Base-by-base conservation (phyloP, 371 early-diverging fungal genomes). In the Mucor indicus region DNA sequence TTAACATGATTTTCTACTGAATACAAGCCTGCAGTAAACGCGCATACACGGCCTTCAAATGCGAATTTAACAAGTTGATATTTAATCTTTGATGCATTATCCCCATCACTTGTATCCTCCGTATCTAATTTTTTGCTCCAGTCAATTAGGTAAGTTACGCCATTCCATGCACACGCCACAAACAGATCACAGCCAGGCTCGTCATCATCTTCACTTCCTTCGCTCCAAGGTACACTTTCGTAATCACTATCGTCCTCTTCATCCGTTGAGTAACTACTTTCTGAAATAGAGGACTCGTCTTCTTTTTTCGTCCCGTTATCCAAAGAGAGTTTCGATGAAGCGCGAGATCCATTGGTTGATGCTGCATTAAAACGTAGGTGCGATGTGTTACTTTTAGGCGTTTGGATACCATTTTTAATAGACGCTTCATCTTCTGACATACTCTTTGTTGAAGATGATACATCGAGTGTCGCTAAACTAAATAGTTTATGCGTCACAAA, bases 141-240 rank as follows among this genome's bases (percentile, higher is more conserved):
- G 30, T 81, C 76, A 48, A 89, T 84, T 32, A 89, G 73, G 54
- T 84, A 89, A 4, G 89, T 89, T 8, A 81, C 74, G 4, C 89
- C 89, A 23, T 87, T 84, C 89, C 89, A 89, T 3, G 90, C 85
- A 50, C 89, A 85, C 1, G 85, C 85, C 2, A 89, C 89, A 71
- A 89, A 79, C n/a, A 85, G 68, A 40, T 89, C 89, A 20, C 79
- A 68, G 5, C 69, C 68, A 11, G 66, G 60, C 5, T 31, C 43
- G 4, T 66, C 66, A 31, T 57, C 49, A 7, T 19, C 47, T 19
- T 66, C 64, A 11, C 50, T 55, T 8, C 37, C 43, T 32, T 62
- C 64, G 43, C 53, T 56, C 62, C 62, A 61, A 3, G 58, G 36
- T 12, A 54, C 44, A 36, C 64, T 55, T 31, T 51, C 51, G 41